phyloP scores from a whole-genome alignment of 805 yeast genomes.

The Candida khao-thaluensis region DNA sequence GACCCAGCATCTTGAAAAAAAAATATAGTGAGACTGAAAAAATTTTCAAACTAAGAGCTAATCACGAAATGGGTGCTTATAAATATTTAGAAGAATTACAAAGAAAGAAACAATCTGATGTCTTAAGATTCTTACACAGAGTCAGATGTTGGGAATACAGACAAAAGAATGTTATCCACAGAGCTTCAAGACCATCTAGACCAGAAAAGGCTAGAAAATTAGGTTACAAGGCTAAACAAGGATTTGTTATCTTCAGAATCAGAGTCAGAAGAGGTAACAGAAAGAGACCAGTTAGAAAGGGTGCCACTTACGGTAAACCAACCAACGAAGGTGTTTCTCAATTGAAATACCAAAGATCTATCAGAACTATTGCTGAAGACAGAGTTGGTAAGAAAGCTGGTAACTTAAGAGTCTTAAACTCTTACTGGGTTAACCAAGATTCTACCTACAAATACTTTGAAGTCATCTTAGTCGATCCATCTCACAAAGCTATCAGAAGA shows the following conservation, averaged over 20 bases:
- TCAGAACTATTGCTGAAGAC: conserved; percentile 99
- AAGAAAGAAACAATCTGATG: conserved; percentile 99
- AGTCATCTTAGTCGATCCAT: conserved; percentile 96
- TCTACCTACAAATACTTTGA: conserved; percentile 99
- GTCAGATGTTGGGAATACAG: conserved; percentile 99
- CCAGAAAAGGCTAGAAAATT: conserved; percentile 99
- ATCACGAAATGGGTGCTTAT: conserved; percentile 93
- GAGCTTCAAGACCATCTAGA: conserved; percentile 97
- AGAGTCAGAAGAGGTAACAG: conserved; percentile 99
- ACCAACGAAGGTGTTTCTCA: conserved; percentile 99
- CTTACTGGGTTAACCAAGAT: conserved; percentile 99
- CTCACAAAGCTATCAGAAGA: conserved; percentile 98
- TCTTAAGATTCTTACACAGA: conserved; percentile 96
- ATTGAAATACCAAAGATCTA: conserved; percentile 98
- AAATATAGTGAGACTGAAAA: conserved; percentile 10
- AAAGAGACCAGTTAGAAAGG: conserved; percentile 99
- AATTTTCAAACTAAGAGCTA: conserved; percentile 4
- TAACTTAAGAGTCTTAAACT: conserved; percentile 98
- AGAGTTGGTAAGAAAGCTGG: conserved; percentile 99
- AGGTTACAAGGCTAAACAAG: conserved; percentile 99
- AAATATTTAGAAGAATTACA: conserved; percentile 98
- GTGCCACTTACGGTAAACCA: conserved; percentile 99
- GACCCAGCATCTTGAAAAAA: conserved; percentile 3
- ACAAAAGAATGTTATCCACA: conserved; percentile 97
- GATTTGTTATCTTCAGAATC: conserved; percentile 96